phyloP scores from a whole-genome alignment of 2,329 filamentous ascomycete species.

The Daldinia sp. region DNA sequence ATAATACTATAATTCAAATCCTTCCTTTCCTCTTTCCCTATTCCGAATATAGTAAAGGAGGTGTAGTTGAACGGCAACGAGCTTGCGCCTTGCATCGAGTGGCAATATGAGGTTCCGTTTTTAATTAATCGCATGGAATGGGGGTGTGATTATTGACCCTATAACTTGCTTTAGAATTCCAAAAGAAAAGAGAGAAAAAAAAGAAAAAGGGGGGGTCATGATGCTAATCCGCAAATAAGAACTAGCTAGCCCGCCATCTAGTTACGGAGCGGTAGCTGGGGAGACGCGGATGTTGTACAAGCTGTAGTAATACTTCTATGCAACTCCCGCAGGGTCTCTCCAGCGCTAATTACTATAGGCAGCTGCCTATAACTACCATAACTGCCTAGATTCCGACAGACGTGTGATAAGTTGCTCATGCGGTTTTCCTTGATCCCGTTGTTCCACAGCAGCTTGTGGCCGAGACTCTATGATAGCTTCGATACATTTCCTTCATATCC shows the following conservation, averaged over 20 bases:
- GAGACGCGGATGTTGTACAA: slow-evolving; percentile 15
- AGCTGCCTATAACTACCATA: background rate
- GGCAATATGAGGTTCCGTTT: slow-evolving; percentile 23
- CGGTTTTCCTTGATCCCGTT: slow-evolving; percentile 17
- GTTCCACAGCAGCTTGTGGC: slow-evolving; percentile 19
- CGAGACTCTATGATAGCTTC: background rate
- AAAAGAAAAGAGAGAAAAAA: too few species aligned
- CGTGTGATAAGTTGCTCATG: slow-evolving; percentile 26
- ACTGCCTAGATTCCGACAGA: slow-evolving; percentile 7
- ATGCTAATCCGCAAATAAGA: slow-evolving; percentile 17
- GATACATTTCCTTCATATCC: background rate
- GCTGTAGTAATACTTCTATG: slow-evolving; percentile 12
- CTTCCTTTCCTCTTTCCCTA: background rate
- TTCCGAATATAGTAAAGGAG: slow-evolving; percentile 3
- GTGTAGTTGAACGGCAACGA: background rate
- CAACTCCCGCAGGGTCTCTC: slow-evolving; percentile 14
- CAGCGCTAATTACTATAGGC: background rate
- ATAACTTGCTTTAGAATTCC: background rate
- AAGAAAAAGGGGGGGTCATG: background rate
- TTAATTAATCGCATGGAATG: slow-evolving; percentile 21
- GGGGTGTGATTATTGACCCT: slow-evolving; percentile 24
- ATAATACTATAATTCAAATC: background rate
- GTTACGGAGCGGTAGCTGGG: background rate
- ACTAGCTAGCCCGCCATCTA: slow-evolving; percentile 7
- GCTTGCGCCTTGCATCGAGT: slow-evolving; percentile 14